A percentile compares a stretch with the other conserved stretches of the same genome.
Conservation (phyloP, 345 rosid species). For the Hevea brasiliensis region DNA sequence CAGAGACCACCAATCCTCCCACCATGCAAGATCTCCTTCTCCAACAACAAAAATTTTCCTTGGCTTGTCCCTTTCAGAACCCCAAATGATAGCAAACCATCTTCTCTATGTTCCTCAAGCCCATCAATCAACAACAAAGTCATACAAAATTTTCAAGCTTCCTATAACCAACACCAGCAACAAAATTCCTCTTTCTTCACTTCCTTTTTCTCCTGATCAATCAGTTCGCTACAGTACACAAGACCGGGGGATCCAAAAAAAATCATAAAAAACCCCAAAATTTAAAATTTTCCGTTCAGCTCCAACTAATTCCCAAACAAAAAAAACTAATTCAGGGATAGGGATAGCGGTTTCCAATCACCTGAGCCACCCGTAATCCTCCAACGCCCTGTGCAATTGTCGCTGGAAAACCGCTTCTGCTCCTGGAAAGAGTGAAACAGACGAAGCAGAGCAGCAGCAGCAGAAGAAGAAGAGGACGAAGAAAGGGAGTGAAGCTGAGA, state of each 20-base stretch:
- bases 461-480: background rate
- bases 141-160: background rate
- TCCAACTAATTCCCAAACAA: background rate
- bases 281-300: too few relatives aligned
- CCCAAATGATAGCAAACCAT: background rate
- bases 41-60: background rate
- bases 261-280: background rate
- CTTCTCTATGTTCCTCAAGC: background rate
- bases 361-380: background rate
- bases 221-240: background rate
- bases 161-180: too few relatives aligned
- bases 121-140: background rate
- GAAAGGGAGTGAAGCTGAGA: background rate
- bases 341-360: too few relatives aligned
- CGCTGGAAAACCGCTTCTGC: background rate
- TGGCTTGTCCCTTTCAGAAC: background rate
- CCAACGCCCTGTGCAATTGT: background rate
- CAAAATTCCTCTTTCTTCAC: too few relatives aligned
- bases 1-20: constrained; percentile 25
- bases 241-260: background rate
- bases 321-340: background rate
- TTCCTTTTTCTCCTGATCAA: background rate
- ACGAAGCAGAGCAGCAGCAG: background rate
- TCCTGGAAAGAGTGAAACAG: too few relatives aligned
- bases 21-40: constrained; percentile 23